Conservation (phyloP, 2,329 filamentous ascomycete genomes). For the Talaromyces sp. region DNA sequence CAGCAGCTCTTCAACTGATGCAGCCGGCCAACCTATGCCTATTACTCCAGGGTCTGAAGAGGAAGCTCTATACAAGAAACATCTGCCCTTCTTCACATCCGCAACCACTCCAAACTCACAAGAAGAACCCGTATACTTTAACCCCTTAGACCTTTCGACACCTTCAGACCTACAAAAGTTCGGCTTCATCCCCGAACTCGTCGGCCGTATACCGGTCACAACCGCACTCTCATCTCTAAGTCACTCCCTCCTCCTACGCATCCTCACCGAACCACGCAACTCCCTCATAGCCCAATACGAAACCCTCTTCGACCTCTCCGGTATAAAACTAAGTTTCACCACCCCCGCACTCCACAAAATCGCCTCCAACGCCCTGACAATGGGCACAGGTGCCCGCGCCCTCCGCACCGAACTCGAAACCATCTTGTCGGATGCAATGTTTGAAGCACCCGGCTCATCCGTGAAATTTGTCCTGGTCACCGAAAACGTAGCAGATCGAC, state of each 20-base stretch:
- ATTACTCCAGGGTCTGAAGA: slow-evolving; percentile 63
- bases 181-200: slow-evolving; percentile 90
- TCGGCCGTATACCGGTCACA: slow-evolving; percentile 89
- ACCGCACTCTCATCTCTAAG: slow-evolving; percentile 77
- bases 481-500: slow-evolving; percentile 63
- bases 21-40: slow-evolving; percentile 41
- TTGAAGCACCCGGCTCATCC: slow-evolving; percentile 64
- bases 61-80: slow-evolving; percentile 56
- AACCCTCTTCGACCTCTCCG: slow-evolving; percentile 77
- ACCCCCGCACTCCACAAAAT: slow-evolving; percentile 75
- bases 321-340: slow-evolving; percentile 76
- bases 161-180: slow-evolving; percentile 76
- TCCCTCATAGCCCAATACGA: slow-evolving; percentile 84
- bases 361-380: slow-evolving; percentile 64
- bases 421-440: slow-evolving; percentile 75
- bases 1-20: slow-evolving; percentile 23
- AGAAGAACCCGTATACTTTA: slow-evolving; percentile 49
- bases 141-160: slow-evolving; percentile 67
- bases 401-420: slow-evolving; percentile 78
- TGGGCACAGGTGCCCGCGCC: slow-evolving; percentile 75
- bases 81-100: slow-evolving; percentile 58
- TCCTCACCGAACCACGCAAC: slow-evolving; percentile 89
- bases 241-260: slow-evolving; percentile 68
- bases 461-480: slow-evolving; percentile 72
- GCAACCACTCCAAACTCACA: slow-evolving; percentile 45